Evolutionary conservation across 208 protist species (phyloP).

Genomic region (Acanthamoeba pearcei): DNA sequence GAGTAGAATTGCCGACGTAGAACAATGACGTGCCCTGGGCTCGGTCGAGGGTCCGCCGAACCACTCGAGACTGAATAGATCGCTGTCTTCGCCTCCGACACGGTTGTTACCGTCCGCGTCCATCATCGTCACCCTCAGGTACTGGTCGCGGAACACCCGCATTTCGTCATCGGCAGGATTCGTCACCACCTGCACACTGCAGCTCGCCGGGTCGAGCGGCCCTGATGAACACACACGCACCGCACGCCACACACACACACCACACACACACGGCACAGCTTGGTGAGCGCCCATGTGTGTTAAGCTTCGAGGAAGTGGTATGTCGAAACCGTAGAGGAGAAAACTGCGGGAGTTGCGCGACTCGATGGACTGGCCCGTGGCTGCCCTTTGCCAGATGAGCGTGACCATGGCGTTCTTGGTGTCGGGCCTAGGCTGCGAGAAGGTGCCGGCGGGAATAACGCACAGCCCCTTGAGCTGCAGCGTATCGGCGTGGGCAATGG

Average conservation of each 20-base stretch:
- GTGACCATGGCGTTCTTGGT: background rate
- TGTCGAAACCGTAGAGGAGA: conserved; percentile 18
- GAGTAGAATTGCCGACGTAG: no score
- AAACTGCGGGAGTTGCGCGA: background rate
- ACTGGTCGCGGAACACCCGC: conserved; percentile 15
- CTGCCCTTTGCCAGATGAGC: background rate
- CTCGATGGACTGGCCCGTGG: background rate
- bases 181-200: background rate
- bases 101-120: background rate
- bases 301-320: background rate
- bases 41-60: background rate
- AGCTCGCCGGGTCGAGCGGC: conserved; percentile 23
- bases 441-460: background rate
- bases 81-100: background rate
- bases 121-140: background rate
- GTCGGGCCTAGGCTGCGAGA: background rate
- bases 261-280: background rate
- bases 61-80: background rate
- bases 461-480: background rate
- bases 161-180: background rate
- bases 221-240: background rate
- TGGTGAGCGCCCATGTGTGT: background rate
- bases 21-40: background rate
- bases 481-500: background rate
- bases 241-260: background rate